phyloP scores from a whole-genome alignment of 495 filamentous ascomycete species.

The Aspergillus ostianus region DNA sequence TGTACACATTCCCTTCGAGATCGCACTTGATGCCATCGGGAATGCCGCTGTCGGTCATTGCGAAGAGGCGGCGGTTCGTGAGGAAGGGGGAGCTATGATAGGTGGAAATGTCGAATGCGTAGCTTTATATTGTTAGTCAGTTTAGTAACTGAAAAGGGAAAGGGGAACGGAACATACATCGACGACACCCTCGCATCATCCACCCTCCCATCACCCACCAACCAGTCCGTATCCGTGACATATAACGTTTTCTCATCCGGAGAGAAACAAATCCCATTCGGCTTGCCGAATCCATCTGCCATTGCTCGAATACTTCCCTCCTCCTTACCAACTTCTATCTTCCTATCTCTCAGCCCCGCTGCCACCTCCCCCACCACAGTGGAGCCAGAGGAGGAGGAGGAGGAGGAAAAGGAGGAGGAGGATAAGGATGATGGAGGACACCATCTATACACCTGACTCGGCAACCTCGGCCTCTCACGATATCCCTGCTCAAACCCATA shows the following conservation, averaged over 20 bases:
- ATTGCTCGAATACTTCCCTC: conserved; percentile 49
- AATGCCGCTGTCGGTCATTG: conserved; percentile 51
- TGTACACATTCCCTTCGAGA: conserved; percentile 58
- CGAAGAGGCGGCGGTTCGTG: conserved; percentile 54
- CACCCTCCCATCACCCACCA: conserved; percentile 36
- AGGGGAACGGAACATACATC: conserved; percentile 28
- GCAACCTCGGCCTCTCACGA: conserved; percentile 49
- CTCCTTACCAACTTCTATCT: background rate
- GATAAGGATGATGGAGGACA: conserved; percentile 22
- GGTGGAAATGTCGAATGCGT: conserved; percentile 27
- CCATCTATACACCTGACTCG: conserved; percentile 57
- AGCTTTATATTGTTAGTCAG: conserved; percentile 13
- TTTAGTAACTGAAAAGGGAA: background rate
- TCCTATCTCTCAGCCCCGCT: too few species aligned
- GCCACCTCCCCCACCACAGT: too few species aligned
- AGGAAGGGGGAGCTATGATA: conserved; percentile 37
- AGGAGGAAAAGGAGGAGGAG: too few species aligned
- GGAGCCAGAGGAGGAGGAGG: too few species aligned
- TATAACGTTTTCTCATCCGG: conserved; percentile 52
- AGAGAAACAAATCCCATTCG: conserved; percentile 59
- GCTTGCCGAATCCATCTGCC: conserved; percentile 54
- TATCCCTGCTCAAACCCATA: conserved; percentile 60
- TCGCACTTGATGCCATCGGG: conserved; percentile 64
- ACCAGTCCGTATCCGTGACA: conserved; percentile 54
- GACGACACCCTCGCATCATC: conserved; percentile 20